These are phyloP conservation scores for Populus hybrid DNA, from an alignment of 441 rosid species.

Conservation along the genomic window DNA sequence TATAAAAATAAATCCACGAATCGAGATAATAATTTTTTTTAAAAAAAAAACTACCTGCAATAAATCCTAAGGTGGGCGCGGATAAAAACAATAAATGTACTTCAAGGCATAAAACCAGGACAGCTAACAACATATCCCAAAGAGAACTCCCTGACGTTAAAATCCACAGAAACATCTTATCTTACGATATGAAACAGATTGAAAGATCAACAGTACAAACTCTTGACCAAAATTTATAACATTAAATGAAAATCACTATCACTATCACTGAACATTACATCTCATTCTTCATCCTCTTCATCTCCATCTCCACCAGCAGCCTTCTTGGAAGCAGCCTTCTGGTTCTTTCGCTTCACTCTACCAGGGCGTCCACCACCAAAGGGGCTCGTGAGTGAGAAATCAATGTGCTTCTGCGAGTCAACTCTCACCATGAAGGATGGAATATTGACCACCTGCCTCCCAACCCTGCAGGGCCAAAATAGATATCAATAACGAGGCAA, in stretches of 20 bases:
- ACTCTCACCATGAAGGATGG: slow-evolving; percentile 91
- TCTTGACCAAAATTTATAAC: background rate
- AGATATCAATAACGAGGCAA: background rate
- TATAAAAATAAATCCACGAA: no score
- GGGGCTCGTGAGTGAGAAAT: slow-evolving; percentile 41
- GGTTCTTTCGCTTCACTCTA: slow-evolving; percentile 41
- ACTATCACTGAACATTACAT: background rate
- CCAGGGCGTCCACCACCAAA: slow-evolving; percentile 39
- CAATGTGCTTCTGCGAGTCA: slow-evolving; percentile 47
- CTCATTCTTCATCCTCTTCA: slow-evolving; percentile 35
- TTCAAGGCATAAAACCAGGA: background rate
- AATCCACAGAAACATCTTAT: no score
- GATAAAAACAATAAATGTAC: no score
- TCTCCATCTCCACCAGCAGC: slow-evolving; percentile 44
- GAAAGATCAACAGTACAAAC: no score
- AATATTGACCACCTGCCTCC: slow-evolving; percentile 82
- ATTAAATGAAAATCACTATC: background rate
- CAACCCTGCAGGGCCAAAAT: slow-evolving; percentile 47
- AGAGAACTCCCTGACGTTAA: no score
- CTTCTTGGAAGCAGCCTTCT: slow-evolving; percentile 38
- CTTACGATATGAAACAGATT: no score
- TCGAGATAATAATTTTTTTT: no score
- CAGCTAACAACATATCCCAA: background rate
- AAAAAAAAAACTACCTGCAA: no score
- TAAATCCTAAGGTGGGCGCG: no score